Percentiles rank a stretch among this genome's conserved stretches.
These are phyloP conservation scores for Lanmaoa rubissima DNA, from an alignment of 768 basidiomycete genomes.

Conservation along the genomic window DNA sequence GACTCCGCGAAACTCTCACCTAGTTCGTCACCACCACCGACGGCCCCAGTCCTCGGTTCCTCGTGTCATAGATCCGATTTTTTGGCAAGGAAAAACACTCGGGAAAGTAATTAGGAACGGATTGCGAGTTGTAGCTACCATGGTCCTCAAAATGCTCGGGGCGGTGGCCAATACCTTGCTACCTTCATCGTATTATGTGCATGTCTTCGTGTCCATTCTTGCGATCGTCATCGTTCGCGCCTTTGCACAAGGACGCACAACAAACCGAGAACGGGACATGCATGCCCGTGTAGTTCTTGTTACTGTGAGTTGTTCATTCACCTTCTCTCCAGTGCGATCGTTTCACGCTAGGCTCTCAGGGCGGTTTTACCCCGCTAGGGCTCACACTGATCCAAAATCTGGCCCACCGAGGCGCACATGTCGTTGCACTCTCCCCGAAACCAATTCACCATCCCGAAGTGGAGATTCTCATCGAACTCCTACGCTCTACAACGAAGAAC, in stretches of 20 bases:
- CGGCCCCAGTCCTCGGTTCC: background rate
- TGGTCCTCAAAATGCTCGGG: conserved; percentile 55
- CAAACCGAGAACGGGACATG: conserved; percentile 70
- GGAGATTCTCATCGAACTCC: conserved; percentile 59
- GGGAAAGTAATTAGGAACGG: too few relatives aligned
- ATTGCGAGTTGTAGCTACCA: conserved; percentile 16
- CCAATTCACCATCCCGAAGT: conserved; percentile 49
- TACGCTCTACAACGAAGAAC: conserved; percentile 70
- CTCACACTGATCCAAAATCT: conserved; percentile 63
- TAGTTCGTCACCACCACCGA: background rate
- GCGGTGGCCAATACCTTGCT: conserved; percentile 42
- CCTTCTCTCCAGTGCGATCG: background rate
- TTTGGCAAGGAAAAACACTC: background rate
- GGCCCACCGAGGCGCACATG: conserved; percentile 73
- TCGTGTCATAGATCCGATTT: background rate
- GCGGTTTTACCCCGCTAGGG: conserved; percentile 73
- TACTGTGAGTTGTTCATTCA: conserved; percentile 47
- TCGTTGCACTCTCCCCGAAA: conserved; percentile 69
- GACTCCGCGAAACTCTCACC: conserved; percentile 14
- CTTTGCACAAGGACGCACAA: conserved; percentile 68
- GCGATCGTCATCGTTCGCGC: conserved; percentile 49
- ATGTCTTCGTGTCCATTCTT: conserved; percentile 45
- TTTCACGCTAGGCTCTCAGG: conserved; percentile 40
- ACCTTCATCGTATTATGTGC: conserved; percentile 57
- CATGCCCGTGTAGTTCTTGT: conserved; percentile 70